Base-by-base conservation (phyloP, 1,284 basidiomycete genomes). In the Salmacisia buchloeana region DNA sequence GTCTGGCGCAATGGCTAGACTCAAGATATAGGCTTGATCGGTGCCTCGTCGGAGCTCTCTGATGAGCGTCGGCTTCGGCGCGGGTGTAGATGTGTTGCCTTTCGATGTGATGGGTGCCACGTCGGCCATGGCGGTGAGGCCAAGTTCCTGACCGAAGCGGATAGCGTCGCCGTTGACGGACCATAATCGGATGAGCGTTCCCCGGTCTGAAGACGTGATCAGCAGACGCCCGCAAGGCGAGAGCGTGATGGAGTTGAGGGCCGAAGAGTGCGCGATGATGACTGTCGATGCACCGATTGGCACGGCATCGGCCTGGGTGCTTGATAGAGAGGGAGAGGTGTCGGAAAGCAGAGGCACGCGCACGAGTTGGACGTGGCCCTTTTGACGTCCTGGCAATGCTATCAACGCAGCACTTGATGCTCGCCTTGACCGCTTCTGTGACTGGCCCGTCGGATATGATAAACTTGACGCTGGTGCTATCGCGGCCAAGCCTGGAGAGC, bases 161-260 rank as follows among this genome's bases (percentile, higher is more conserved):
- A 31, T 12, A 35, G 56, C 21, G 59, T 27, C 23, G 60, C 60
- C 58, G 62, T 71, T 31, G 49, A 54, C 49, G 6, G 70, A 65
- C 74, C 74, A 76, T 2, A 76, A 60, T 6, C 74, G 67, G 27
- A 76, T 58, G 27, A 76, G 41, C 0, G 74, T 76, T 18, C 74
- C 74, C 39, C 69, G 69, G 3, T 68, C 66, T 1, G 74, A 76
- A 2, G 73, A 69, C 1, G 74, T 76, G 0, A 69, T 66, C 1
- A 76, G 69, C 21, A 68, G 45, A 2, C 34, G 52, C 2, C 70
- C 73, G 41, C 69, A 60, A 0, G 67, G 63, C 10, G 71, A 70
- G 21, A 76, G 63, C 13, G 67, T 57, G 25, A 76, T 62, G 21
- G 69, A 54, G 4, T 71, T 67, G 1, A 76, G 45, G 1, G 67